These are phyloP conservation scores for Achaetomiella virescens DNA, from an alignment of 495 filamentous ascomycete species.

Conservation along the genomic window DNA sequence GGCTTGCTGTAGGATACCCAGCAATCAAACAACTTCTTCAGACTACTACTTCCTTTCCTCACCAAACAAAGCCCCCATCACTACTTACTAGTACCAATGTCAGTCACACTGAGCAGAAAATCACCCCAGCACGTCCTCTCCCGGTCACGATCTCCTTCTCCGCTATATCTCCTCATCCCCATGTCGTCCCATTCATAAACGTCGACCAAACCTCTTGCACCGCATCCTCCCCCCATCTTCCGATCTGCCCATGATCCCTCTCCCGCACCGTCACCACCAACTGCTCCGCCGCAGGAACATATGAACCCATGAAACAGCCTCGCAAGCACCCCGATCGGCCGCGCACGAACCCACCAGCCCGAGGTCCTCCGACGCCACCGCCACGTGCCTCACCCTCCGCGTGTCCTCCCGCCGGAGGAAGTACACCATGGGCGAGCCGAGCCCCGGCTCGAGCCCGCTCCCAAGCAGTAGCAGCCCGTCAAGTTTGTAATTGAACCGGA, in stretches of 20 bases:
- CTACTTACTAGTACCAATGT: too few relatives aligned
- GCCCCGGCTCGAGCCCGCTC: constrained; percentile 40
- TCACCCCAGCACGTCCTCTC: too few relatives aligned
- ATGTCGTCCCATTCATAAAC: constrained; percentile 31
- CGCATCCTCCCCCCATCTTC: too few relatives aligned
- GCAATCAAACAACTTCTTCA: too few relatives aligned
- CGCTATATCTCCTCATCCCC: too few relatives aligned
- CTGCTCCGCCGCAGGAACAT: constrained; percentile 24
- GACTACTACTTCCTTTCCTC: too few relatives aligned
- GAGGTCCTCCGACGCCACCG: constrained; percentile 33
- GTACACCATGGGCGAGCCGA: constrained; percentile 38
- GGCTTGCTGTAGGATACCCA: too few relatives aligned
- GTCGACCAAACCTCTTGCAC: constrained; percentile 39
- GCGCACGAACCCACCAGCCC: constrained; percentile 22
- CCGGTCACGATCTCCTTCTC: too few relatives aligned
- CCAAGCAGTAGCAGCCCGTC: constrained; percentile 37
- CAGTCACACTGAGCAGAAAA: too few relatives aligned
- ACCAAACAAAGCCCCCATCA: too few relatives aligned
- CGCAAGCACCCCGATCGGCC: constrained; percentile 34
- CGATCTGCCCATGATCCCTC: too few relatives aligned
- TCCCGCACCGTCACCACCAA: too few relatives aligned
- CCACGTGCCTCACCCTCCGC: constrained; percentile 29
- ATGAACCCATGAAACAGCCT: constrained; percentile 37
- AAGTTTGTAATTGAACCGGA: constrained; percentile 37
- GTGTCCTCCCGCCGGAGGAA: constrained; percentile 35